Conservation (phyloP, 2,329 filamentous ascomycete species). For the Lojkania enalia region DNA sequence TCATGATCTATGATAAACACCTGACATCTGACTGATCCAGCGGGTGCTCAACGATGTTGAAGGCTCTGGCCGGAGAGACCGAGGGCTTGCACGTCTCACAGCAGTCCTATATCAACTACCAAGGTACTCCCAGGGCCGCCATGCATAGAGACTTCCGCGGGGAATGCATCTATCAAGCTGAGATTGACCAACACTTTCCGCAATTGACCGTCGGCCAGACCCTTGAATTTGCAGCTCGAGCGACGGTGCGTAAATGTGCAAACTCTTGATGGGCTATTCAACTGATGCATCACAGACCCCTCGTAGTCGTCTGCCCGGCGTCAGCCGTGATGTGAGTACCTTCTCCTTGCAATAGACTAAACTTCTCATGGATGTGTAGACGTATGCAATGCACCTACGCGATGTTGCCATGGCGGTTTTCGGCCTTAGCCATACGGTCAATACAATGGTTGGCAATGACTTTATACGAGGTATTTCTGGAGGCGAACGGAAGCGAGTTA, state of each 20-base stretch:
- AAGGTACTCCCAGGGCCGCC: constrained; percentile 64
- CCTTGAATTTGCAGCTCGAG: constrained; percentile 76
- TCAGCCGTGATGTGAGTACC: constrained; percentile 38
- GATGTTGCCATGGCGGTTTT: constrained; percentile 73
- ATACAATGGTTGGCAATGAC: constrained; percentile 73
- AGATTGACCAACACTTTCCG: constrained; percentile 79
- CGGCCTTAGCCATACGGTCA: constrained; percentile 70
- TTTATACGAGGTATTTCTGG: constrained; percentile 71
- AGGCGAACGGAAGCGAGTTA: constrained; percentile 75
- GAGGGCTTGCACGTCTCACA: constrained; percentile 73
- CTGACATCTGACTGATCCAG: constrained; percentile 32
- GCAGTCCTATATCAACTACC: constrained; percentile 63
- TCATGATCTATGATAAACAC: neutral
- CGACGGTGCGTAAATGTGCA: constrained; percentile 29
- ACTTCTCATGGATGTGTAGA: neutral
- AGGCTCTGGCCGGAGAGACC: constrained; percentile 76
- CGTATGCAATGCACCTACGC: constrained; percentile 35
- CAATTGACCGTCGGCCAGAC: constrained; percentile 84
- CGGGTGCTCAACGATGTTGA: constrained; percentile 77
- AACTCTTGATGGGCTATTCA: neutral
- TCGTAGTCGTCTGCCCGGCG: constrained; percentile 70
- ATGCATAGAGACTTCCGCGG: constrained; percentile 76
- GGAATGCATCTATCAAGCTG: constrained; percentile 78
- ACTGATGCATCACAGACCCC: constrained; percentile 51
- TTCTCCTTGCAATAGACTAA: neutral